Evolutionary conservation across 2,329 filamentous ascomycete genomes (phyloP), one percentile per base, ranked within the genome.

Genomic region (Scortechinia acanthostroma): DNA sequence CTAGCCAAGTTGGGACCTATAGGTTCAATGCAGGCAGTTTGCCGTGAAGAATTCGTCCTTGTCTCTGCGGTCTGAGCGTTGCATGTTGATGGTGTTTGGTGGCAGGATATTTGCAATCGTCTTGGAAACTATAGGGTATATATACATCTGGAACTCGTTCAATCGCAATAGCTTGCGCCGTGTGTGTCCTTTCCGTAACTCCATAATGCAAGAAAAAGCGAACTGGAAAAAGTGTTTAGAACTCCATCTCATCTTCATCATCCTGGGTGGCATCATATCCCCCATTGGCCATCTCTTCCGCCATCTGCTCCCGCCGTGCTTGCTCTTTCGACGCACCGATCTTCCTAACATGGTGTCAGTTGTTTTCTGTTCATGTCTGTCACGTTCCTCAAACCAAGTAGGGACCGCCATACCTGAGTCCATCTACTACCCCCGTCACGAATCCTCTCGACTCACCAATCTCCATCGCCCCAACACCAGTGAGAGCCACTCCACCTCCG

Each of bases 381-480:
- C 10, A n/a, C n/a, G n/a, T n/a, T 30, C 10, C 25, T 30, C 25
- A 30, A 30, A 40, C 20, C 14, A 13, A 19, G 25, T 30, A 30
- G 25, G 25, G n/a, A 30, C n/a, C 25, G 10, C 17, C 6, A 40
- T 40, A 40, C 35, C 35, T 40, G 53, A 84, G 58, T 15, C 74
- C 75, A 57, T 83, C 79, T 46, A 83, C 71, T 3, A 83, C 77
- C 2, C 77, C 77, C 4, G 67, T 65, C 45, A 84, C 69, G 54
- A 83, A 83, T 1, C 73, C 71, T 54, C 80, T 69, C 21, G 73
- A 75, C 56, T 84, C 80, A 4, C 73, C 71, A 21, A 83, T 60
- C 58, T 84, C 80, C 76, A 84, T 80, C 0, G 73, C 78, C 15
- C 80, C 80, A 3, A 83, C 75, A 3, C 80, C 80, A 33, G 80